phyloP scores from a whole-genome alignment of 2,329 filamentous ascomycete species.

The Periconia digitata region DNA sequence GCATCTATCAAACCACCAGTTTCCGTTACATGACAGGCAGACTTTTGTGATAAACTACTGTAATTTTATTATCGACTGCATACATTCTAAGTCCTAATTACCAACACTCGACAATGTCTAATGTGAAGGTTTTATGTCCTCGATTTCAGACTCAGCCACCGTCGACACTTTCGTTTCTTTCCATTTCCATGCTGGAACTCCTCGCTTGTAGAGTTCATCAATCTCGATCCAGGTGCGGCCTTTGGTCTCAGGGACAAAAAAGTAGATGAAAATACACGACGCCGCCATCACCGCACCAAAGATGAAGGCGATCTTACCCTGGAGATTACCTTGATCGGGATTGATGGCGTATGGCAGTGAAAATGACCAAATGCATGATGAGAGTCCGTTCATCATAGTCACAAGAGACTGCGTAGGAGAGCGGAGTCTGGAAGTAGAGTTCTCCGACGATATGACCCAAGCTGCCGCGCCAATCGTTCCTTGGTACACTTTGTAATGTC shows the following conservation, averaged over 20 bases:
- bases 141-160: conserved; percentile 6
- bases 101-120: background rate
- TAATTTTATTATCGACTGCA: too few relatives aligned
- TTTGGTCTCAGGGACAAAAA: conserved; percentile 80
- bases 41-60: too few relatives aligned
- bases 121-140: background rate
- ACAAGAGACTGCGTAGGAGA: conserved; percentile 11
- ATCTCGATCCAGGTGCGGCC: conserved; percentile 47
- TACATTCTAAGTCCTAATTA: background rate
- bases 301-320: conserved; percentile 56
- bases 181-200: conserved; percentile 15
- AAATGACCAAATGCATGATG: conserved; percentile 16
- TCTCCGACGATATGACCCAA: conserved; percentile 48
- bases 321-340: conserved; percentile 65
- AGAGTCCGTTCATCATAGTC: conserved; percentile 24
- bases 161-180: conserved; percentile 11
- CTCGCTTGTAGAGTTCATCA: conserved; percentile 14
- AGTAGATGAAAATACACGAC: conserved; percentile 45
- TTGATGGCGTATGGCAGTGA: conserved; percentile 69
- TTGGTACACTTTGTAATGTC: conserved; percentile 8
- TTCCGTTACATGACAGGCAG: conserved; percentile 1
- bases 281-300: conserved; percentile 56
- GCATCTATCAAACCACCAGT: conserved; percentile 10
- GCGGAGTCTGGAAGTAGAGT: conserved; percentile 49
- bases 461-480: conserved; percentile 34